Evolutionary conservation across 192 early-diverging fungal genomes (phyloP), one percentile per base, ranked within the genome.

Genomic region (Coemansia sp.): DNA sequence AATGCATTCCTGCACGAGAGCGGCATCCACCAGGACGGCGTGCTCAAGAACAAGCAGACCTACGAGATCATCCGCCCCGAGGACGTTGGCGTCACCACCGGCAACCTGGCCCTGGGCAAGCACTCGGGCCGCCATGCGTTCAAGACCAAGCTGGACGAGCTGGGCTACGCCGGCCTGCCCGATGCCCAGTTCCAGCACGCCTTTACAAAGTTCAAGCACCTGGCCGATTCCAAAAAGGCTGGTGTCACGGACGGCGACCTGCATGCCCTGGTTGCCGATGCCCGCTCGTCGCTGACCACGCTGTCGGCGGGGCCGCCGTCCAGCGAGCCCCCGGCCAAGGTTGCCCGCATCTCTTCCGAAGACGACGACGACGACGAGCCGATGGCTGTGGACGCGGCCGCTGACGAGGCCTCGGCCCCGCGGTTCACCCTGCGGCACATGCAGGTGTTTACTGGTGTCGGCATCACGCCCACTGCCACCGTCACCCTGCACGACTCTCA

Each of bases 1-100:
- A 98, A 98, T 54, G 94, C 94, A 17, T 98, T 98, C 51, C 75
- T 92, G 58, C 94, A 98, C 64, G 92, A 98, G 76, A 91, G 89
- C 51, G 94, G 94, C 23, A 98, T 98, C 67, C 94, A 98, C 68
- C 94, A 98, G 66, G 94, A 98, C 67, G 94, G 94, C 44, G 87
- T 98, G 44, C 81, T 98, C 39, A 98, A 98, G 76, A 83, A 96
- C 78, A 91, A 92, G 64, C 73, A 67, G 29, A 98, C 94, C 0
- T 98, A 98, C 60, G 94, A 98, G 76, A 98, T 98, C 56, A 96
- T 98, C 51, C 82, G 85, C 45, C 92, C 94, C 10, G 89, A 88
- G 37, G 84, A 89, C 22, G 85, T 98, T 9, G 94, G 94, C 38
- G 83, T 94, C 33, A 84, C 88, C 16, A 85, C 88, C 13, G 74